Conservation (phyloP, 225 moss, liverwort and hornwort genomes). For the Ulota crispa region DNA sequence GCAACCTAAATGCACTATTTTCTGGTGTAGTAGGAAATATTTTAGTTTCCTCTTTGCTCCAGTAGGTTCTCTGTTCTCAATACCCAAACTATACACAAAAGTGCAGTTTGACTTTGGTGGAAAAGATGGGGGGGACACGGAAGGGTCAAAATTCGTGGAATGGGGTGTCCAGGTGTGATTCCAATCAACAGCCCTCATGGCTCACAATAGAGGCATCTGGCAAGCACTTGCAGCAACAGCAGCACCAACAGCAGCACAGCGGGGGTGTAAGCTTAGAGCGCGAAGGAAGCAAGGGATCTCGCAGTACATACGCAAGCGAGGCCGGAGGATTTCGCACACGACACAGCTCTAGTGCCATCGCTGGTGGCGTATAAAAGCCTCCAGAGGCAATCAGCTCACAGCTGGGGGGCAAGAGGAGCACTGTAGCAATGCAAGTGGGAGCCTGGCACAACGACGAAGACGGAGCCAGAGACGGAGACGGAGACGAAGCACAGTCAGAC, state of each 20-base stretch:
- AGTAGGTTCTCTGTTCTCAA: too few relatives aligned
- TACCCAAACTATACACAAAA: too few relatives aligned
- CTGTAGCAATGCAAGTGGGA: conserved; percentile 44
- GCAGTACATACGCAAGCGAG: background rate
- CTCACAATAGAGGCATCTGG: too few relatives aligned
- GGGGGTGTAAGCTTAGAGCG: too few relatives aligned
- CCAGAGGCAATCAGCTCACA: background rate
- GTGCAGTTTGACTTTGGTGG: too few relatives aligned
- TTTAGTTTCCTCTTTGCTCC: too few relatives aligned
- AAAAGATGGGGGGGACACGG: too few relatives aligned
- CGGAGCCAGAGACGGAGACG: background rate
- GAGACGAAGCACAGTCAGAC: background rate
- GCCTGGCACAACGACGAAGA: background rate
- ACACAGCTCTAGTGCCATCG: background rate
- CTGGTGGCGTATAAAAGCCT: conserved; percentile 2
- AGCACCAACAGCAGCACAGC: too few relatives aligned
- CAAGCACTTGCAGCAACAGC: too few relatives aligned
- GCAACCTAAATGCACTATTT: too few relatives aligned
- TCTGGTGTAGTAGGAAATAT: too few relatives aligned
- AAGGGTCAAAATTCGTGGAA: background rate
- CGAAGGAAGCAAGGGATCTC: background rate
- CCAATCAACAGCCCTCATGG: background rate
- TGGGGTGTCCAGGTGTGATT: background rate
- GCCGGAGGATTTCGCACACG: background rate
- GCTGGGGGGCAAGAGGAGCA: background rate